Evolutionary conservation across 495 filamentous ascomycete genomes (phyloP).

Genomic region (Friedmanniomyces endolithicus): DNA sequence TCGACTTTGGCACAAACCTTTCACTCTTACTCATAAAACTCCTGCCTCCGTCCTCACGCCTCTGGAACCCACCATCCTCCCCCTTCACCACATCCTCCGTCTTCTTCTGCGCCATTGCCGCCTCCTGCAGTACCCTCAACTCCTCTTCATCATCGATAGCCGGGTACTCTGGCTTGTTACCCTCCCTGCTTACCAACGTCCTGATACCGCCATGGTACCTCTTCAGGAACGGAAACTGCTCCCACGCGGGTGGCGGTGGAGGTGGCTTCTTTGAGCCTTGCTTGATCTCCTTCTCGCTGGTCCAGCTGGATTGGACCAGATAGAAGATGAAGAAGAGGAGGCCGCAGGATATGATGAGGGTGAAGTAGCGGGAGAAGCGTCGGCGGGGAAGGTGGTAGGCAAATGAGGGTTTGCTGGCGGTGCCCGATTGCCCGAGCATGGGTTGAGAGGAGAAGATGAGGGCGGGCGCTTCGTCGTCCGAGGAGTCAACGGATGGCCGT

Average conservation of each 20-base stretch:
- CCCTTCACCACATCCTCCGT: constrained; percentile 20
- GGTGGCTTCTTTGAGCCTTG: constrained; percentile 14
- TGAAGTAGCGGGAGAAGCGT: constrained; percentile 21
- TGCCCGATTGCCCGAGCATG: constrained; percentile 8
- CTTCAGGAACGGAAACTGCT: constrained; percentile 65
- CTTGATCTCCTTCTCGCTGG: constrained; percentile 6
- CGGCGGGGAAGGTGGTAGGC: constrained; percentile 18
- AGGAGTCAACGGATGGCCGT: not conserved
- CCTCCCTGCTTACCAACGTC: constrained; percentile 45
- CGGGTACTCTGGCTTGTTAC: constrained; percentile 71
- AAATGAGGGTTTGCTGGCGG: constrained; percentile 4
- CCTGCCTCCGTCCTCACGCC: constrained; percentile 16
- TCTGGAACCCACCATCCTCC: constrained; percentile 14
- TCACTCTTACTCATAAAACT: constrained; percentile 14
- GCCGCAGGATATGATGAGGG: constrained; percentile 7
- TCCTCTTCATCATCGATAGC: constrained; percentile 35
- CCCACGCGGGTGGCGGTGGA: constrained; percentile 52
- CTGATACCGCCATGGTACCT: constrained; percentile 76
- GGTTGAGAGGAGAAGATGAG: constrained; percentile 10
- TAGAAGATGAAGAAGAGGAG: constrained; percentile 13
- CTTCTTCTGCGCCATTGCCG: constrained; percentile 28
- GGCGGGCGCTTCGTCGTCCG: constrained; percentile 8
- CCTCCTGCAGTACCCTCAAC: constrained; percentile 12
- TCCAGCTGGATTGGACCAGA: constrained; percentile 4
- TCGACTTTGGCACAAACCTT: constrained; percentile 8